Percentiles rank a stretch among this genome's conserved stretches.
phyloP scores from a whole-genome alignment of 768 basidiomycete genomes.

The Roridomyces roridus region DNA sequence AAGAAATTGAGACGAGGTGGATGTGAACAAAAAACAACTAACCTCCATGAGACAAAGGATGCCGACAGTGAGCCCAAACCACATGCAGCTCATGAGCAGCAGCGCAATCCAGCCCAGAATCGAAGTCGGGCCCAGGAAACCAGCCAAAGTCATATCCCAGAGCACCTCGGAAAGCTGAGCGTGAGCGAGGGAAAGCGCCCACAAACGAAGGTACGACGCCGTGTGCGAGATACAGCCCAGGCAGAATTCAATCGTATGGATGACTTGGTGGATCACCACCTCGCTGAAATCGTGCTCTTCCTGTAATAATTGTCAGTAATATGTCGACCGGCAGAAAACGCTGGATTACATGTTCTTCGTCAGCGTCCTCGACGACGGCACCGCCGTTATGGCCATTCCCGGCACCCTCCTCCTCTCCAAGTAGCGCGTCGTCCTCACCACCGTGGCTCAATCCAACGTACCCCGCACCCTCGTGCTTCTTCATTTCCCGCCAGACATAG shows the following conservation, averaged over 20 bases:
- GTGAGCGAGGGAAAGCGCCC: slow-evolving; percentile 98
- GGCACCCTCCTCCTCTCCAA: slow-evolving; percentile 80
- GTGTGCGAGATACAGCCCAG: slow-evolving; percentile 99
- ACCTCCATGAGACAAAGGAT: slow-evolving; percentile 98
- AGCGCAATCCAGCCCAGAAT: slow-evolving; percentile 65
- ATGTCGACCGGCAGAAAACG: slow-evolving; percentile 24
- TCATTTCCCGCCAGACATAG: slow-evolving; percentile 87
- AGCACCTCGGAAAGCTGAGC: slow-evolving; percentile 95
- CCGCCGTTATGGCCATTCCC: slow-evolving; percentile 52
- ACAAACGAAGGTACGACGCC: slow-evolving; percentile 90
- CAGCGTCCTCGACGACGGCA: slow-evolving; percentile 73
- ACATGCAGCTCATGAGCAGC: slow-evolving; percentile 61
- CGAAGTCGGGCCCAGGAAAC: slow-evolving; percentile 64
- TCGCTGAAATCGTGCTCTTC: slow-evolving; percentile 94
- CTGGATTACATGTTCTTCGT: slow-evolving; percentile 69
- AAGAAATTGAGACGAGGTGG: slow-evolving; percentile 17
- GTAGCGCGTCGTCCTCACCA: slow-evolving; percentile 68
- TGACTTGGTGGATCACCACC: slow-evolving; percentile 94
- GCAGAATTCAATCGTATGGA: slow-evolving; percentile 99
- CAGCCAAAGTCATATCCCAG: slow-evolving; percentile 85
- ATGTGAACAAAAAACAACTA: slow-evolving; percentile 38
- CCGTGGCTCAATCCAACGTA: slow-evolving; percentile 75
- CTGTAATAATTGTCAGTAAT: slow-evolving; percentile 37
- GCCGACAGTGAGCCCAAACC: slow-evolving; percentile 79
- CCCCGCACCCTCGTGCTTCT: slow-evolving; percentile 81